Conservation (phyloP, 345 rosid species). For the Populus davidiana region DNA sequence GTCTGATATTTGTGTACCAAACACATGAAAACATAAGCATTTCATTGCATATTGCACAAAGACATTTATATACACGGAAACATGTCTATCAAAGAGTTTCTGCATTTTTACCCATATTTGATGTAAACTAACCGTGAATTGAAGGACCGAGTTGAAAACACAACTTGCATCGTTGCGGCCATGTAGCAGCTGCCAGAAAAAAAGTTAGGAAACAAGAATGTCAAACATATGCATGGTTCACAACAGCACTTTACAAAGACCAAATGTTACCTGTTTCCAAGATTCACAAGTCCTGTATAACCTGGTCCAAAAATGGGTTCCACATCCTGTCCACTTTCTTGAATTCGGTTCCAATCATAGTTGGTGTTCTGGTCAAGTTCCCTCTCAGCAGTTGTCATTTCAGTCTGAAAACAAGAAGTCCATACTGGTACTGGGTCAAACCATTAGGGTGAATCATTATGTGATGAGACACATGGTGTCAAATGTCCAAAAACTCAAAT, state of each 20-base stretch:
- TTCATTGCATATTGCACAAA: not conserved
- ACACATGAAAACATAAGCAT: not conserved
- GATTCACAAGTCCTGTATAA: slow-evolving; percentile 93
- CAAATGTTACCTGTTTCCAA: slow-evolving; percentile 80
- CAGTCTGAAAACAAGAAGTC: slow-evolving; percentile 55
- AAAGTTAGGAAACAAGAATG: slow-evolving; percentile 20
- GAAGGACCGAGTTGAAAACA: slow-evolving; percentile 74
- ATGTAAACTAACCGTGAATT: slow-evolving; percentile 50
- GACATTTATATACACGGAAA: not conserved
- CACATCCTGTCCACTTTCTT: slow-evolving; percentile 90
- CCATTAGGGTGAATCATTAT: not conserved
- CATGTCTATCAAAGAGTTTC: not conserved
- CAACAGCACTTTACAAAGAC: slow-evolving; percentile 5
- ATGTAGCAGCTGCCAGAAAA: slow-evolving; percentile 80
- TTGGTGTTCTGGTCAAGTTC: slow-evolving; percentile 98
- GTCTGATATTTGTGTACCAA: not conserved
- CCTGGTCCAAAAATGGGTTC: slow-evolving; percentile 91
- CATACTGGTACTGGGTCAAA: not conserved
- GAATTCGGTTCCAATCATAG: slow-evolving; percentile 98
- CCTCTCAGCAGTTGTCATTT: slow-evolving; percentile 99
- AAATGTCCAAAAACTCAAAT: not conserved
- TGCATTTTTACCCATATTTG: slow-evolving; percentile 7
- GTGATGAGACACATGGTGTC: not conserved
- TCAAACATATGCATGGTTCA: slow-evolving; percentile 6
- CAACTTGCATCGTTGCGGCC: slow-evolving; percentile 98